Base-by-base conservation (phyloP, 352 stramenopile species). In the Pythium chondricola region DNA sequence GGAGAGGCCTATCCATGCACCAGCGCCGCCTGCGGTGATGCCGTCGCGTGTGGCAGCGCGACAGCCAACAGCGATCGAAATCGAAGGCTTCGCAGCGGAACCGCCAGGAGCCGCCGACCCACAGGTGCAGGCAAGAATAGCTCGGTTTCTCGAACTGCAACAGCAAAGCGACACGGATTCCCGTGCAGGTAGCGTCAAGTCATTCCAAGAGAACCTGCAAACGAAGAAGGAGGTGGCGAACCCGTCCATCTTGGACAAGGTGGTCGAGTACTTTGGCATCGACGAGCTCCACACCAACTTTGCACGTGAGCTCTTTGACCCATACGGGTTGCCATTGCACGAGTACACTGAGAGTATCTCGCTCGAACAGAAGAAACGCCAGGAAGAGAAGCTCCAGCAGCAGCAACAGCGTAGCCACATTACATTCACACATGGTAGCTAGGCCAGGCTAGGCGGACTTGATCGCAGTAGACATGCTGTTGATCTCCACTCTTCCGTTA, bases 201-300 rank as follows among this genome's bases (percentile, higher is more conserved):
- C 56, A 41, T 93, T 93, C 57, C 76, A 87, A 60, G 64, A 64
- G 37, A 83, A 68, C 21, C 57, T 93, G 37, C 74, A 80, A 54
- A 73, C 65, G 45, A 88, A 90, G 61, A 90, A 90, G 48, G 83
- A 94, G 45, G 82, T 94, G 37, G 69, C 69, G 42, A 94, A 94
- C 62, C 83, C 83, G 24, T 88, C 89, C 63, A 90, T 94, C 50
- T 62, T 94, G 8, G 67, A 89, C 31, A 92, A 91, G 42, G 74
- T 94, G 43, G 81, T 94, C 40, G 81, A 82, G 27, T 91, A 91
- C 56, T 94, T 91, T 56, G 69, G 56, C 29, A 95, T 95, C 51
- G 73, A 95, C 46, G 75, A 95, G 58, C 61, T 88, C 32, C 66
- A 80, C 13, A 78, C 76, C 31, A 88, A 93, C 48, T 90, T 91